Evolutionary conservation across 495 filamentous ascomycete genomes (phyloP).

Genomic region (Aspergillus diversus): DNA sequence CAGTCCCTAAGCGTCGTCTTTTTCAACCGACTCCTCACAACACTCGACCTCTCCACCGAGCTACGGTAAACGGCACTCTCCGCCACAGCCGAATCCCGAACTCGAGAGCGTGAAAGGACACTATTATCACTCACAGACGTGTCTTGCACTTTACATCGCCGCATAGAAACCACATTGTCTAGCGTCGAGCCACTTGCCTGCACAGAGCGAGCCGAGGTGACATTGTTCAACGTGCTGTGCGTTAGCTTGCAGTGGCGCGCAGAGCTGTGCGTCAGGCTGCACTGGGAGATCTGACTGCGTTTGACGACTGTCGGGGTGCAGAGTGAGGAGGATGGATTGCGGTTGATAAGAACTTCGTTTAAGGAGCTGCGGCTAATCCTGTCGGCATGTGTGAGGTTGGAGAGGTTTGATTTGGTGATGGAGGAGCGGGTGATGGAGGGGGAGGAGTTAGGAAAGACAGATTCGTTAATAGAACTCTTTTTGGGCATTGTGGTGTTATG

Average conservation of each 20-base stretch:
- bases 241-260: conserved; percentile 22
- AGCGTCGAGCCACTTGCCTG: conserved; percentile 23
- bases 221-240: conserved; percentile 25
- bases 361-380: conserved; percentile 22
- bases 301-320: conserved; percentile 17
- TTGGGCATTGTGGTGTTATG: conserved; percentile 13
- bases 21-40: conserved; percentile 26
- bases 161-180: conserved; percentile 19
- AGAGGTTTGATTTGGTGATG: conserved; percentile 25
- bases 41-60: conserved; percentile 3
- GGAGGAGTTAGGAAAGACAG: conserved; percentile 16
- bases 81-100: conserved; percentile 27
- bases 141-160: conserved; percentile 29
- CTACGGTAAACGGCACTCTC: conserved; percentile 26
- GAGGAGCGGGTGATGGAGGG: conserved; percentile 26
- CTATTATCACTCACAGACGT: conserved; percentile 26
- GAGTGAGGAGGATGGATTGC: background rate
- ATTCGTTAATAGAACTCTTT: conserved; percentile 9
- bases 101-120: conserved; percentile 18
- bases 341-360: conserved; percentile 7
- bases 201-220: conserved; percentile 15
- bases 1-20: conserved; percentile 32
- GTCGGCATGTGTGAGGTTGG: conserved; percentile 21
- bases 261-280: conserved; percentile 24
- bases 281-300: conserved; percentile 28